Conservation (phyloP, 169 alveolate genomes). For the Eimeria necatrix region DNA sequence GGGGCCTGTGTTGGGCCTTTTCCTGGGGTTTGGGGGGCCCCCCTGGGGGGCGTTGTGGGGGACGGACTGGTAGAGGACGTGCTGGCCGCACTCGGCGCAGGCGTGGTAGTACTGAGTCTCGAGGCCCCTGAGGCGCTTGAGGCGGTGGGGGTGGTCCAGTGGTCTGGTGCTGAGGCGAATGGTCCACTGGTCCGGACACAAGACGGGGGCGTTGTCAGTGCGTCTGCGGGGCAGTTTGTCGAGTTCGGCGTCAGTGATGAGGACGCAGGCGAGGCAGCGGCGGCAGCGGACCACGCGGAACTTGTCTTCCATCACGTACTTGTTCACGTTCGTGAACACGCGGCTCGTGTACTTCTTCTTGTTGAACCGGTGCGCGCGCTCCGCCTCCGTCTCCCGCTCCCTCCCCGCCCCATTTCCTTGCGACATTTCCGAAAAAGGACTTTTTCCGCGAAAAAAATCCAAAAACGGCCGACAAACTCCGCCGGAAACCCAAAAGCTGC, state of each 20-base stretch:
- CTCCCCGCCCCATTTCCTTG: neutral
- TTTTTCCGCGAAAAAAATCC: neutral
- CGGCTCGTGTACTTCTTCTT: conserved; percentile 54
- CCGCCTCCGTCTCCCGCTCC: conserved; percentile 67
- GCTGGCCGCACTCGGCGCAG: conserved; percentile 77
- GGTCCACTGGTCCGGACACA: conserved; percentile 54
- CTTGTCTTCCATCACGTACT: conserved; percentile 72
- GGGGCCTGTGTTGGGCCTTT: no score
- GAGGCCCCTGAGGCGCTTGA: conserved; percentile 75
- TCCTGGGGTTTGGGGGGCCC: no score
- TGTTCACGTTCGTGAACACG: conserved; percentile 81
- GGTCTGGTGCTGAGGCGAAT: conserved; percentile 71
- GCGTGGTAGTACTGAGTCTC: conserved; percentile 77
- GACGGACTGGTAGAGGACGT: conserved; percentile 73
- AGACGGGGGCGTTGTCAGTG: conserved; percentile 80
- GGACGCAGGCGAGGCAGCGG: conserved; percentile 42
- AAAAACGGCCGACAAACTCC: neutral
- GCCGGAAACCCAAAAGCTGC: no score
- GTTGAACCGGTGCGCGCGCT: conserved; percentile 64
- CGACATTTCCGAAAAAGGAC: neutral
- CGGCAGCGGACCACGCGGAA: conserved; percentile 77
- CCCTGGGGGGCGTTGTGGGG: no score
- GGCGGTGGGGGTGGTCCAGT: neutral
- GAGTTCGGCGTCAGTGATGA: conserved; percentile 80
- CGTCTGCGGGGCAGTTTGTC: conserved; percentile 75